Conservation (phyloP, 1,139 yeast species). For the Yarrowia galli region DNA sequence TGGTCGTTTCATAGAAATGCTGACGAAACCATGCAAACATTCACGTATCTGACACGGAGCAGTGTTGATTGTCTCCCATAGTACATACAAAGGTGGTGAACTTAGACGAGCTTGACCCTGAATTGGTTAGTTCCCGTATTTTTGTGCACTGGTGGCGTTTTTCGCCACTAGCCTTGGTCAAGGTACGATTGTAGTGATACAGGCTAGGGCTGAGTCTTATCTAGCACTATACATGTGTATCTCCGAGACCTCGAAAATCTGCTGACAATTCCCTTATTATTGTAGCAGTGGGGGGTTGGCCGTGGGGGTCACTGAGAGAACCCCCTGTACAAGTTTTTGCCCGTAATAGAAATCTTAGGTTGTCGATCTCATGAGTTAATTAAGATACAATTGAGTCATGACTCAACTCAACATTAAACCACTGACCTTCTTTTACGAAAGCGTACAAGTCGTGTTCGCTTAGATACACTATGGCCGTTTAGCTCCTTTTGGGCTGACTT, state of each 20-base stretch:
- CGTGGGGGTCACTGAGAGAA: constrained; percentile 14
- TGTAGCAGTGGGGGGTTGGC: neutral
- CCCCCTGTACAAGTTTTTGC: neutral
- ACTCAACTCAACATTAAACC: constrained; percentile 8
- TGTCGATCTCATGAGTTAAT: constrained; percentile 17
- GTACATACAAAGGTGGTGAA: neutral
- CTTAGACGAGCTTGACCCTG: constrained; percentile 12
- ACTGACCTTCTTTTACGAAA: too few species aligned
- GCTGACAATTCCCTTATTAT: neutral
- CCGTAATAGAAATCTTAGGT: neutral
- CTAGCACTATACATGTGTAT: neutral
- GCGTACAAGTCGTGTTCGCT: constrained; percentile 30
- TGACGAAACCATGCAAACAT: neutral
- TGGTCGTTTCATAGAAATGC: neutral
- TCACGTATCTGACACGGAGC: neutral
- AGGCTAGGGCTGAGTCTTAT: neutral
- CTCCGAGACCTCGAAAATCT: neutral
- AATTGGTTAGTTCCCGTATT: neutral
- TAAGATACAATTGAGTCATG: constrained; percentile 10
- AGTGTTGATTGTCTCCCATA: too few species aligned
- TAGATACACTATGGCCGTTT: neutral
- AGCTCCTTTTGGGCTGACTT: constrained; percentile 3
- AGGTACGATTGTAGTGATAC: neutral
- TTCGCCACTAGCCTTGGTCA: neutral
- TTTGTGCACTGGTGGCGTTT: neutral